A percentile compares a stretch with the other conserved stretches of the same genome.
These are phyloP conservation scores for Microstegium vimineum DNA, from an alignment of 176 grass and related monocot species.

Conservation along the genomic window DNA sequence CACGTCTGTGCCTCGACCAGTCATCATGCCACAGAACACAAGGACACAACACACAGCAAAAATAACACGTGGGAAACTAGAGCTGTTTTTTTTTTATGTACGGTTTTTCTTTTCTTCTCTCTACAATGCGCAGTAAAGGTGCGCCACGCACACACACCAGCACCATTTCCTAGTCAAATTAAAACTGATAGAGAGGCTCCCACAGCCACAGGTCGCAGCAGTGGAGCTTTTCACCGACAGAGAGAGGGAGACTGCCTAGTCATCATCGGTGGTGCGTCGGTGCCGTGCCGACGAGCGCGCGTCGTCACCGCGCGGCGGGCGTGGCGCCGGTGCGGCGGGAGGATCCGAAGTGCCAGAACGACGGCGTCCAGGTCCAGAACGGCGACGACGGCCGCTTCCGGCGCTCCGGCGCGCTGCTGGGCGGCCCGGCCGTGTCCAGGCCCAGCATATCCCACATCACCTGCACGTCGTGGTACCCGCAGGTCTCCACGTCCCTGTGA, in stretches of 20 bases:
- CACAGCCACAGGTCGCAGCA: too few relatives aligned
- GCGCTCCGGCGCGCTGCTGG: slow-evolving; percentile 19
- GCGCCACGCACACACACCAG: not conserved
- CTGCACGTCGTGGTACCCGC: slow-evolving; percentile 76
- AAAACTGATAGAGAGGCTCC: not conserved
- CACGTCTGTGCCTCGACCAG: not conserved
- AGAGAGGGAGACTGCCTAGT: not conserved
- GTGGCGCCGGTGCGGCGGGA: not conserved
- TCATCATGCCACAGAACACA: not conserved
- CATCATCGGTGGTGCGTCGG: not conserved
- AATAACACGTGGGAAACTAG: not conserved
- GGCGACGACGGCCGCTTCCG: slow-evolving; percentile 26
- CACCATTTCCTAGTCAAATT: not conserved
- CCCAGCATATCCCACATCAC: slow-evolving; percentile 91
- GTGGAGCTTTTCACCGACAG: not conserved
- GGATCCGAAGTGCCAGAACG: slow-evolving; percentile 23
- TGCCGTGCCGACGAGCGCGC: not conserved
- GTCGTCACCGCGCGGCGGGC: not conserved
- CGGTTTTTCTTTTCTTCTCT: not conserved
- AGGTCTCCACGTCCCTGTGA: slow-evolving; percentile 72
- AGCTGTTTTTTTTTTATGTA: not conserved
- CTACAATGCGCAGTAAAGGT: not conserved
- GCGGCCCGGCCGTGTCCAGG: slow-evolving; percentile 18
- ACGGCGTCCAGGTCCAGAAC: slow-evolving; percentile 50
- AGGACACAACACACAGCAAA: not conserved